Evolutionary conservation across 2,329 filamentous ascomycete species (phyloP), one percentile per base, ranked within the genome.

Genomic region (Pseudocercospora fuligena): DNA sequence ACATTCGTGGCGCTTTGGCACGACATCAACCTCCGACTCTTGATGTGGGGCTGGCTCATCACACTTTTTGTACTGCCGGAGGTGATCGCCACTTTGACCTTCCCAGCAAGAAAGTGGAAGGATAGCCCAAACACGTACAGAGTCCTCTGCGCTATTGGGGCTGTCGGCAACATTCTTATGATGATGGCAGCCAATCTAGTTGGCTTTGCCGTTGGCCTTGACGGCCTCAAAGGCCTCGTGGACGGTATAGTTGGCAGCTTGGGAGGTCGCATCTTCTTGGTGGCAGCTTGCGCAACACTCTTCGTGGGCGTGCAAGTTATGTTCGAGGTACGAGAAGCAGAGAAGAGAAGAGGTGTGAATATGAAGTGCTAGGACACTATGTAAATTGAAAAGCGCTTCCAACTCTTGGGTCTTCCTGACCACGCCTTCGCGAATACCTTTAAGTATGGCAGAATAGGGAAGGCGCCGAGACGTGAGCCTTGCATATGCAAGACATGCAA

Each of bases 1-100:
- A 97, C 93, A 0, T 99, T 99, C 75, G 95, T 99, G 25, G 96
- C 95, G 0, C 84, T 99, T 29, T 99, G 95, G 95, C 95, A 99
- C 80, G 95, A 99, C 74, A 97, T 99, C 75, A 90, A 97, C 80
- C 86, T 98, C 31, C 88, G 91, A 9, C 84, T 99, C 46, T 85
- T 99, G 33, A 90, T 97, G 78, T 99, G 95, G 95, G 94, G 95
- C 29, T 99, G 95, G 95, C 85, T 99, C 46, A 89, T 99, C 69
- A 94, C 96, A 0, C 82, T 98, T 25, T 99, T 99, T 80, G 92
- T 99, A 78, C 78, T 97, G 6, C 95, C 95, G 0, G 95, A 99
- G 82, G 87, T 94, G 72, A 81, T 91, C 7, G 93, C 89, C 0
- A 83, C 84, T 0, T 82, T 88, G 46, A 66, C 94, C 0, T 97